phyloP scores from a whole-genome alignment of 768 basidiomycete genomes.

The Xanthoconium stramineum region DNA sequence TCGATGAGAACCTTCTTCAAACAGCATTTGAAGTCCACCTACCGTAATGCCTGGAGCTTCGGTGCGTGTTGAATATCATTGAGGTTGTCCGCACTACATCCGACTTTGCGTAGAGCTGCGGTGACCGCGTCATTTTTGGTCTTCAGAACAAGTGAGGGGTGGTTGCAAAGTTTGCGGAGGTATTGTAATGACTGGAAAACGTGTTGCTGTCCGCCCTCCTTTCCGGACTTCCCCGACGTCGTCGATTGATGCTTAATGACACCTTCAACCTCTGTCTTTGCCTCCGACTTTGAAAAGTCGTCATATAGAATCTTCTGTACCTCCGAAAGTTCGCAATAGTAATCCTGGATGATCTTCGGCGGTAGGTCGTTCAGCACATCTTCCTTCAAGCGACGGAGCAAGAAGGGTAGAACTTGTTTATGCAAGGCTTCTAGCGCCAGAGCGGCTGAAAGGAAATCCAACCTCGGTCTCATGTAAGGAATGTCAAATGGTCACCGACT shows the following conservation, averaged over 20 bases:
- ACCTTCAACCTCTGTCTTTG: slow-evolving; percentile 59
- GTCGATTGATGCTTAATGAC: slow-evolving; percentile 46
- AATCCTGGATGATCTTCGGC: slow-evolving; percentile 99
- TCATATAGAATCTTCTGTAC: slow-evolving; percentile 94
- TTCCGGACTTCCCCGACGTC: slow-evolving; percentile 29
- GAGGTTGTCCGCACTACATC: slow-evolving; percentile 44
- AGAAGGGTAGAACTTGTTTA: slow-evolving; percentile 98
- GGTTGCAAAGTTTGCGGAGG: slow-evolving; percentile 95
- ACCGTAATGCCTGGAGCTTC: slow-evolving; percentile 90
- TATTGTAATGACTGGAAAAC: slow-evolving; percentile 98
- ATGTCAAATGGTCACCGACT: slow-evolving; percentile 26
- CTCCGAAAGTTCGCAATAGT: slow-evolving; percentile 95
- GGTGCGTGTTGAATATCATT: slow-evolving; percentile 90
- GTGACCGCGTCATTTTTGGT: slow-evolving; percentile 55
- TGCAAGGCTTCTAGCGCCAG: slow-evolving; percentile 93
- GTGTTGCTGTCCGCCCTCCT: slow-evolving; percentile 65
- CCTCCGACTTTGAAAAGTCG: slow-evolving; percentile 82
- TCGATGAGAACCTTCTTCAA: slow-evolving; percentile 5
- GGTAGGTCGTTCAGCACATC: slow-evolving; percentile 94
- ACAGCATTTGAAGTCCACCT: slow-evolving; percentile 22
- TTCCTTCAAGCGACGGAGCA: slow-evolving; percentile 94
- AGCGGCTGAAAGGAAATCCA: slow-evolving; percentile 56
- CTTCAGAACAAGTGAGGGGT: slow-evolving; percentile 89
- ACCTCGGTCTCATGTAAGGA: not conserved
- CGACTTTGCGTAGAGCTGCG: slow-evolving; percentile 55